phyloP scores from a whole-genome alignment of 2,329 filamentous ascomycete genomes.

The Chaetomiaceae sp. region DNA sequence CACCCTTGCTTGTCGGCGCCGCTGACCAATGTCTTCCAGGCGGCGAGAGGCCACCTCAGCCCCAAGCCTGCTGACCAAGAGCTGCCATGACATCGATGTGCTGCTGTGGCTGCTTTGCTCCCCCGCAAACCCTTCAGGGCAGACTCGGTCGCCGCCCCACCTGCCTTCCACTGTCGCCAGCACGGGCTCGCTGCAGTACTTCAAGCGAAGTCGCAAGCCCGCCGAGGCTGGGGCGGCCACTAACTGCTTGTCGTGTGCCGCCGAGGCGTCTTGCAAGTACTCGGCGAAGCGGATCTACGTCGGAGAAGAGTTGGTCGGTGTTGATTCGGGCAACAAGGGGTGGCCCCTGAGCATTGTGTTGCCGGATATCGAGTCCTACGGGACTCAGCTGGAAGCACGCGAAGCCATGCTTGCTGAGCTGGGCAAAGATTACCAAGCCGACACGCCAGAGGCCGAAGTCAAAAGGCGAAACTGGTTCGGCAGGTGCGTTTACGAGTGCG shows the following conservation, averaged over 20 bases:
- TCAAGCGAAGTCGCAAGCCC: conserved; percentile 71
- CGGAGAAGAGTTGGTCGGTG: conserved; percentile 52
- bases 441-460: conserved; percentile 42
- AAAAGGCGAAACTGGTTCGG: conserved; percentile 70
- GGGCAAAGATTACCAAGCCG: conserved; percentile 47
- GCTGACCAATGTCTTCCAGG: conserved; percentile 30
- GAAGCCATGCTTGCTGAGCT: conserved; percentile 33
- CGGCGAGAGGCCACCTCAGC: conserved; percentile 69
- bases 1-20: no score
- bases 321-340: conserved; percentile 58
- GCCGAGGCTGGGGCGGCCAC: conserved; percentile 66
- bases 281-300: conserved; percentile 80
- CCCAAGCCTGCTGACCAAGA: conserved; percentile 85
- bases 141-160: conserved; percentile 49
- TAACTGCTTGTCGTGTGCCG: conserved; percentile 78
- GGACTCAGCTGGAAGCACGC: conserved; percentile 43
- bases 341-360: conserved; percentile 91
- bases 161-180: conserved; percentile 72
- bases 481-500: conserved; percentile 87
- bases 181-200: conserved; percentile 69
- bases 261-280: conserved; percentile 71
- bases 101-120: conserved; percentile 86
- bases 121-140: conserved; percentile 44
- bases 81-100: conserved; percentile 92
- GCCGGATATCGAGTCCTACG: conserved; percentile 77